Evolutionary conservation across 345 rosid genomes (phyloP).

Genomic region (Xanthoceras sorbifolium): DNA sequence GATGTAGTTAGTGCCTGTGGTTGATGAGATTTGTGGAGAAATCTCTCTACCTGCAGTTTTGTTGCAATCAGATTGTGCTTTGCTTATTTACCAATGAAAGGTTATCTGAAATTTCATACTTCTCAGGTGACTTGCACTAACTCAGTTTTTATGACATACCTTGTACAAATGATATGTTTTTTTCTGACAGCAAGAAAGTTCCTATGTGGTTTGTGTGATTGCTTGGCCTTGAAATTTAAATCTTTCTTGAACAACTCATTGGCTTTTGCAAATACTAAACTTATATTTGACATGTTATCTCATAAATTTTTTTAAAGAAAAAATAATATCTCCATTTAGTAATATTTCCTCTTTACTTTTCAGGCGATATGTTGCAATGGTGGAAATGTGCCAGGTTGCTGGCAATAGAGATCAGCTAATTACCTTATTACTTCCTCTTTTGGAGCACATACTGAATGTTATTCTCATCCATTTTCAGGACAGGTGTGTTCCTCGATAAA

Average conservation of each 20-base stretch:
- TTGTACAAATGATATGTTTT: background rate
- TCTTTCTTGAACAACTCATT: conserved; percentile 4
- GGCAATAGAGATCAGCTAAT: conserved; percentile 76
- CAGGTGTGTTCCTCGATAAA: conserved; percentile 40
- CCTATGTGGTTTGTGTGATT: background rate
- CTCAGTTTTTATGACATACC: background rate
- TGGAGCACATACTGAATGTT: conserved; percentile 73
- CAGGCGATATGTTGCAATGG: conserved; percentile 97
- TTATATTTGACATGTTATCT: background rate
- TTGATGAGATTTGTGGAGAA: background rate
- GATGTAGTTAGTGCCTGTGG: background rate
- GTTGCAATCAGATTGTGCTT: background rate
- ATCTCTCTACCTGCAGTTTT: background rate
- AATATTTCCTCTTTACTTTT: conserved; percentile 16
- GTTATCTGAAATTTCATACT: background rate
- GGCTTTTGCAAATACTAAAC: background rate
- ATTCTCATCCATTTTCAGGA: conserved; percentile 82
- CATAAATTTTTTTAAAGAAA: background rate
- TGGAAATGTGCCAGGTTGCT: conserved; percentile 87
- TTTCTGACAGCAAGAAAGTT: background rate
- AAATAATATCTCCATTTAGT: background rate
- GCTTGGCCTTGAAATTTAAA: conserved; percentile 9
- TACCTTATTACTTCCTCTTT: conserved; percentile 68
- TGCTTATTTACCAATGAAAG: conserved; percentile 1
- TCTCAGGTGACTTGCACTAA: background rate